Conservation (phyloP, 371 early-diverging fungal genomes). For the Thermomucor indicae-seudaticae region DNA sequence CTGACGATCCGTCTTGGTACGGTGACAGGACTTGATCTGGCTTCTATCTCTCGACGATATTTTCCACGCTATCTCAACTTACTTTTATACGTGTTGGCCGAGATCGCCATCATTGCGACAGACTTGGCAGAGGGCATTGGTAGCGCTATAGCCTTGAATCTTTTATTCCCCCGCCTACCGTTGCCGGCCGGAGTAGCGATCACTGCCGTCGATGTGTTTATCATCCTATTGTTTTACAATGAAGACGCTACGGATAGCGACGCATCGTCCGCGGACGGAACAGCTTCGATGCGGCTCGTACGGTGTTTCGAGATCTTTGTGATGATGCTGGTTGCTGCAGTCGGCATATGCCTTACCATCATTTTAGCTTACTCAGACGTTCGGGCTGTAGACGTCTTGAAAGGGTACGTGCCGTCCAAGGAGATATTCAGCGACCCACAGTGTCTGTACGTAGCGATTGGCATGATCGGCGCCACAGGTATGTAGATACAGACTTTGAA, state of each 20-base stretch:
- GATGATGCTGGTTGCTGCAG: constrained; percentile 60
- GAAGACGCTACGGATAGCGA: constrained; percentile 37
- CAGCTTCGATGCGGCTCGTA: constrained; percentile 45
- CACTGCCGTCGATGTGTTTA: constrained; percentile 73
- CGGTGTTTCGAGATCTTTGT: constrained; percentile 67
- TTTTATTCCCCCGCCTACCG: constrained; percentile 69
- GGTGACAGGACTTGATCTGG: constrained; percentile 73
- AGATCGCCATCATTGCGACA: constrained; percentile 72
- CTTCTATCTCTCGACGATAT: constrained; percentile 59
- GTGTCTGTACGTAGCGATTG: constrained; percentile 70
- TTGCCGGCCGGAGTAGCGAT: constrained; percentile 75
- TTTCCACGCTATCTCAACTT: constrained; percentile 55
- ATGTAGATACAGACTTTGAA: constrained; percentile 1
- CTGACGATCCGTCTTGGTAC: constrained; percentile 76
- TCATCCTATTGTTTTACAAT: constrained; percentile 65
- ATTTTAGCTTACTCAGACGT: constrained; percentile 60
- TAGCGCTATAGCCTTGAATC: constrained; percentile 75
- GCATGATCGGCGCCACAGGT: constrained; percentile 83
- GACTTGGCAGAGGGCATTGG: constrained; percentile 86
- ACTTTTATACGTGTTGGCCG: constrained; percentile 66
- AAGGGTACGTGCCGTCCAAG: constrained; percentile 64
- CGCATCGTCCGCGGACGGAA: no score
- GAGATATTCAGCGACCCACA: constrained; percentile 59
- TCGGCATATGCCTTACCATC: constrained; percentile 68
- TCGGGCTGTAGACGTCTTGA: constrained; percentile 54